Percentiles rank a stretch among this genome's conserved stretches.
Evolutionary conservation across 1,284 basidiomycete genomes (phyloP).

Genomic region (Malassezia sp.): DNA sequence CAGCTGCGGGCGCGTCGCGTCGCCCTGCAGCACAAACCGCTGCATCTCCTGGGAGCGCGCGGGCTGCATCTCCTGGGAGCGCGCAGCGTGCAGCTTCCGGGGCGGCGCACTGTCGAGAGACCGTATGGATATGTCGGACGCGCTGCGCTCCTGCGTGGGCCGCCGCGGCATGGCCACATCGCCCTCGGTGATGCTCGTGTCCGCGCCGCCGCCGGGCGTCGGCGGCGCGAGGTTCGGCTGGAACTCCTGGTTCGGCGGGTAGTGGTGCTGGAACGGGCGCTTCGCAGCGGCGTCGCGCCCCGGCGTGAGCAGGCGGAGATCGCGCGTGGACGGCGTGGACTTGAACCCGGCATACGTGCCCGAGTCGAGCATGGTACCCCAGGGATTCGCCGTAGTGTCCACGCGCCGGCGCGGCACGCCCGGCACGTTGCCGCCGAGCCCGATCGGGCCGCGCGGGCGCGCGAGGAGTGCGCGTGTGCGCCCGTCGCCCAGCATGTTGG

Average conservation of each 20-base stretch:
- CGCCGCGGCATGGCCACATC: background rate
- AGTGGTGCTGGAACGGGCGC: constrained; percentile 9
- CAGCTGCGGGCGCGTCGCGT: constrained; percentile 9
- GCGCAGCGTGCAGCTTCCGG: constrained; percentile 1
- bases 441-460: background rate
- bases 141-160: background rate
- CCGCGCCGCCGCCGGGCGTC: background rate
- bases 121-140: too few relatives aligned
- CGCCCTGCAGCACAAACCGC: constrained; percentile 9
- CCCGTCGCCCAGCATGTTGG: constrained; percentile 14
- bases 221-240: constrained; percentile 8
- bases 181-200: background rate
- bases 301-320: constrained; percentile 29
- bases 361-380: constrained; percentile 28
- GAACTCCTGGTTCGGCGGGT: constrained; percentile 13
- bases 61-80: constrained; percentile 5
- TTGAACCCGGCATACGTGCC: constrained; percentile 39
- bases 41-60: constrained; percentile 8
- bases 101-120: background rate
- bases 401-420: constrained; percentile 19
- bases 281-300: constrained; percentile 21
- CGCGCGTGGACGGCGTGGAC: constrained; percentile 26
- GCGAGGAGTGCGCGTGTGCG: background rate
- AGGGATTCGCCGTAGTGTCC: constrained; percentile 13
- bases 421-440: constrained; percentile 18